Conservation (phyloP, 2,329 filamentous ascomycete species). For the Trichoderma lentiforme region DNA sequence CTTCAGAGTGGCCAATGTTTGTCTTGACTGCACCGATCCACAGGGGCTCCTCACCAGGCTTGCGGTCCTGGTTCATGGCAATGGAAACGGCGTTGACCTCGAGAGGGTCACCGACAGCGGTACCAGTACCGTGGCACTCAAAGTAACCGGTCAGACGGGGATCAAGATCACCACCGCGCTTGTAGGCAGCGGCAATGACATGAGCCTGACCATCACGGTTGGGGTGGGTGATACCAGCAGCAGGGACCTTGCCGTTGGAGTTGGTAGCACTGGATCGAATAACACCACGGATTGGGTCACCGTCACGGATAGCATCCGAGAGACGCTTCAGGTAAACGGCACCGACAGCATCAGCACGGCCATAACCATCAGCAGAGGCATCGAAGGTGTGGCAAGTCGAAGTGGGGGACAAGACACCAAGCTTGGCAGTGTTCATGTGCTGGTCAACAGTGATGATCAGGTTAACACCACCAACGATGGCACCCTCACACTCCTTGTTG, state of each 20-base stretch:
- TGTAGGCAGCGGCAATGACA: conserved; percentile 34
- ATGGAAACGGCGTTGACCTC: conserved; percentile 42
- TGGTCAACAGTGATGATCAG: conserved; percentile 30
- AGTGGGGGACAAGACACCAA: conserved; percentile 23
- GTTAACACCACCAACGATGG: conserved; percentile 37
- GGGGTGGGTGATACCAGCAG: conserved; percentile 26
- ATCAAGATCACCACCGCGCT: conserved; percentile 18
- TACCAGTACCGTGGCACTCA: conserved; percentile 54
- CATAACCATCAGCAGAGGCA: conserved; percentile 34
- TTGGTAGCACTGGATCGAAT: conserved; percentile 24
- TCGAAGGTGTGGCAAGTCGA: conserved; percentile 35
- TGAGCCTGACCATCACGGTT: conserved; percentile 25
- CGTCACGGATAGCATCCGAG: neutral
- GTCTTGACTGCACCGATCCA: conserved; percentile 28
- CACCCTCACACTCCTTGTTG: conserved; percentile 30
- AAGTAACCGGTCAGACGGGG: conserved; percentile 24
- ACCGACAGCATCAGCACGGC: conserved; percentile 30
- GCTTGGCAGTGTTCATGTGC: conserved; percentile 22
- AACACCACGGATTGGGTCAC: conserved; percentile 21
- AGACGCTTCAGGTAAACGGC: conserved; percentile 34
- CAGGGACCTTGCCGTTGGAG: conserved; percentile 23
- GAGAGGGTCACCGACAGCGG: conserved; percentile 49
- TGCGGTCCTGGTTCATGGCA: conserved; percentile 39
- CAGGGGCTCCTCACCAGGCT: conserved; percentile 22
- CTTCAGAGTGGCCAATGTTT: conserved; percentile 29